phyloP scores from a whole-genome alignment of 495 filamentous ascomycete species.

The Penicillium bialowiezense region DNA sequence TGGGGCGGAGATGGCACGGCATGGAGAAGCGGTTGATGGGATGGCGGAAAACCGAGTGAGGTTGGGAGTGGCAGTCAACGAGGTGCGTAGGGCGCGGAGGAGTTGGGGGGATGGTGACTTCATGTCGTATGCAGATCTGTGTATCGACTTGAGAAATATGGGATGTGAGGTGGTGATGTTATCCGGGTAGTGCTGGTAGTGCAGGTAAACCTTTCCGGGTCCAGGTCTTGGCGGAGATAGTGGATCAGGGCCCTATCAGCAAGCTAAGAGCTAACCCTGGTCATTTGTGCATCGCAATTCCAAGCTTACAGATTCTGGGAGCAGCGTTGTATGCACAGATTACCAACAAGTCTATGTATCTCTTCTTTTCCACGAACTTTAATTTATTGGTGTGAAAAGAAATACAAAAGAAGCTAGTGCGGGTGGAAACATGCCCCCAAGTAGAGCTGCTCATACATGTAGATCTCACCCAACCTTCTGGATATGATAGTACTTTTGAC shows the following conservation, averaged over 20 bases:
- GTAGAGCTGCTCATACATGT: no score
- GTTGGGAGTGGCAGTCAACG: conserved; percentile 18
- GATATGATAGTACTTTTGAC: no score
- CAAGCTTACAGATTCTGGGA: no score
- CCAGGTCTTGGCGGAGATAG: not conserved
- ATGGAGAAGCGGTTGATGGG: conserved; percentile 9
- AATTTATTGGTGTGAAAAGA: no score
- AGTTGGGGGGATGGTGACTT: conserved; percentile 44
- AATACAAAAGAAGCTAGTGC: no score
- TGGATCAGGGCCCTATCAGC: not conserved
- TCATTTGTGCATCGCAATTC: no score
- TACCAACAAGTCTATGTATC: no score
- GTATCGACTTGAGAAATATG: not conserved
- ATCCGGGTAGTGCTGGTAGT: not conserved
- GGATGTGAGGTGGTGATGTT: not conserved
- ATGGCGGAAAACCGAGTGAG: conserved; percentile 14
- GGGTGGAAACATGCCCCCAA: no score
- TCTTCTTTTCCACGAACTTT: no score
- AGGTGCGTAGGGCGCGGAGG: conserved; percentile 41
- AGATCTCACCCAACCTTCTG: no score
- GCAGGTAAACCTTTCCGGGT: not conserved
- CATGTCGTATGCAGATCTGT: conserved; percentile 20
- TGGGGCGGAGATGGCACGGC: conserved; percentile 4
- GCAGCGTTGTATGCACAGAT: no score
- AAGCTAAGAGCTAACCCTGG: no score